These are phyloP conservation scores for Chloropicon primus DNA, from an alignment of 139 green algal species.

Conservation along the genomic window DNA sequence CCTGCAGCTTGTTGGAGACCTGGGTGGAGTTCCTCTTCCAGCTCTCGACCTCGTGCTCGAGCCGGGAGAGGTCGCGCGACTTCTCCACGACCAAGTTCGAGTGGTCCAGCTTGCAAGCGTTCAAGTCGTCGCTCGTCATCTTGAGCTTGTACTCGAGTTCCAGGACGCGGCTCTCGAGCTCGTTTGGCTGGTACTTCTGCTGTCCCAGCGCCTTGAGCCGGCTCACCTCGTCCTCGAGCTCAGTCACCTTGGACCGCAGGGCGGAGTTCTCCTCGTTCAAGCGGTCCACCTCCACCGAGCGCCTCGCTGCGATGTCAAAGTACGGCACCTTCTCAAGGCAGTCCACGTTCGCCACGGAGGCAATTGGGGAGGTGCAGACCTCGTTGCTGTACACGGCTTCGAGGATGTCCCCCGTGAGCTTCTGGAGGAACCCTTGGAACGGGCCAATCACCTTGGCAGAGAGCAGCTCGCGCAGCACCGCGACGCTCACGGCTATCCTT, in stretches of 20 bases:
- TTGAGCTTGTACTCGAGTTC: not conserved
- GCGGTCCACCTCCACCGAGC: not conserved
- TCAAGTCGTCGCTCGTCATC: not conserved
- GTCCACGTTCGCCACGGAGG: not conserved
- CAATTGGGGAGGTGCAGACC: not conserved
- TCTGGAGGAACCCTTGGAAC: not conserved
- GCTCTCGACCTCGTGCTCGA: not conserved
- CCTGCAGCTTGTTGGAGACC: not conserved
- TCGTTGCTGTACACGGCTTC: not conserved
- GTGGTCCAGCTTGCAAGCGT: not conserved
- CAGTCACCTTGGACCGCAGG: not conserved
- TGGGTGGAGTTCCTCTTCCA: not conserved
- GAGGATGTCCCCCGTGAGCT: not conserved
- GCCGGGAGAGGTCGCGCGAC: not conserved
- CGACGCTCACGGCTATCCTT: not conserved
- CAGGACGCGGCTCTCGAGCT: not conserved
- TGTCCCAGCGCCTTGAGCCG: not conserved
- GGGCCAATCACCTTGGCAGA: not conserved
- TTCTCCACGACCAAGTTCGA: not conserved
- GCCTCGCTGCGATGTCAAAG: not conserved
- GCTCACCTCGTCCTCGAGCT: not conserved
- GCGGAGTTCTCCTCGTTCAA: not conserved
- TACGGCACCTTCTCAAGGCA: not conserved
- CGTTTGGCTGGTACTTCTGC: not conserved
- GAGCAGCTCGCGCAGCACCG: not conserved